These are phyloP conservation scores for Pythium brassicae DNA, from an alignment of 352 stramenopile genomes.

Conservation along the genomic window DNA sequence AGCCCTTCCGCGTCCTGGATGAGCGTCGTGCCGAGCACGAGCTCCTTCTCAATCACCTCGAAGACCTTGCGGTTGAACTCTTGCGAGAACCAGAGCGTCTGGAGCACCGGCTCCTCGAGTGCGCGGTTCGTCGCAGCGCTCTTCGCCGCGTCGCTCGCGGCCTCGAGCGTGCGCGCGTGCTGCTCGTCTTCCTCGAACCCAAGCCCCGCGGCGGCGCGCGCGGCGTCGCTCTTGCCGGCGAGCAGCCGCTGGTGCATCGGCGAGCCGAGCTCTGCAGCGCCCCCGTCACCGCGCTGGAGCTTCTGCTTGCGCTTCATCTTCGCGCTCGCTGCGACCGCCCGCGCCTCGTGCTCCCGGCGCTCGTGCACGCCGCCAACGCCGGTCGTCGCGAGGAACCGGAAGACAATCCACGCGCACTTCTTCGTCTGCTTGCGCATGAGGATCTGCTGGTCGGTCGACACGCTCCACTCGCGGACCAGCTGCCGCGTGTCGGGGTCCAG, in stretches of 20 bases:
- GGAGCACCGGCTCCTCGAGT: slow-evolving; percentile 66
- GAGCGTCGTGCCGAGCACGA: slow-evolving; percentile 61
- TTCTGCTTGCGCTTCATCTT: slow-evolving; percentile 74
- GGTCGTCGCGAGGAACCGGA: slow-evolving; percentile 70
- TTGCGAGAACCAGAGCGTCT: slow-evolving; percentile 85
- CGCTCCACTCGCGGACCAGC: slow-evolving; percentile 37
- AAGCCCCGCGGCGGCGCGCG: slow-evolving; percentile 17
- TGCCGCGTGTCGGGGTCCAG: slow-evolving; percentile 4
- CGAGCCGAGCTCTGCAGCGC: slow-evolving; percentile 12
- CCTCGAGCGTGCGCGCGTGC: slow-evolving; percentile 53
- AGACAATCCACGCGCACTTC: slow-evolving; percentile 77
- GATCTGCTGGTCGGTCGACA: slow-evolving; percentile 64
- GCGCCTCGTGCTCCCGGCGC: slow-evolving; percentile 66
- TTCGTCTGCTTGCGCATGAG: slow-evolving; percentile 66
- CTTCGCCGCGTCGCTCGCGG: slow-evolving; percentile 77
- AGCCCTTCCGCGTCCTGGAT: slow-evolving; percentile 73
- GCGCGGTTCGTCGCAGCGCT: slow-evolving; percentile 65
- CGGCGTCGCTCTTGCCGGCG: slow-evolving; percentile 15
- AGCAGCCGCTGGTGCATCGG: slow-evolving; percentile 14
- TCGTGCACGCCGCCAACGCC: slow-evolving; percentile 69
- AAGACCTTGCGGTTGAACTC: slow-evolving; percentile 87
- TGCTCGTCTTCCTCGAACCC: slow-evolving; percentile 53
- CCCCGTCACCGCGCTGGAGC: slow-evolving; percentile 32
- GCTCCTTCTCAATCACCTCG: slow-evolving; percentile 79
- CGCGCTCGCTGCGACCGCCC: slow-evolving; percentile 51